These are phyloP conservation scores for Verticillium alfalfae DNA, from an alignment of 2,329 filamentous ascomycete species.

Conservation along the genomic window DNA sequence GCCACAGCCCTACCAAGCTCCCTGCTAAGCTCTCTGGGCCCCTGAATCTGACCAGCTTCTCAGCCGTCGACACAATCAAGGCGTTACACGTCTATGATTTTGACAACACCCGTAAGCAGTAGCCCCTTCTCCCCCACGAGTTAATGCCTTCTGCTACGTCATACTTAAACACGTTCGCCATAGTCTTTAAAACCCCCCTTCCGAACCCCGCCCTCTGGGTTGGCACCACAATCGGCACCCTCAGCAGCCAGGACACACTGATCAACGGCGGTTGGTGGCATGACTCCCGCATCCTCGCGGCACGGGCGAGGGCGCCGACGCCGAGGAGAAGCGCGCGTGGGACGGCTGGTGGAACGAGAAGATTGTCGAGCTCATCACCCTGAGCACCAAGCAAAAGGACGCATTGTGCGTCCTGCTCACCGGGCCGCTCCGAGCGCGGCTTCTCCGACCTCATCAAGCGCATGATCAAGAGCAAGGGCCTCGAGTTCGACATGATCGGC, in stretches of 20 bases:
- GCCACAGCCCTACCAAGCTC: conserved; percentile 11
- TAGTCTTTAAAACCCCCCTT: conserved; percentile 85
- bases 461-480: conserved; percentile 70
- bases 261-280: conserved; percentile 96
- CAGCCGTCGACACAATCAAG: conserved; percentile 63
- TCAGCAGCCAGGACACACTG: conserved; percentile 72
- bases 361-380: conserved; percentile 71
- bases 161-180: conserved; percentile 4
- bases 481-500: conserved; percentile 83
- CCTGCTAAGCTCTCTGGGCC: neutral
- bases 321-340: conserved; percentile 81
- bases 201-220: conserved; percentile 89
- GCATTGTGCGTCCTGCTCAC: conserved; percentile 83
- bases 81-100: conserved; percentile 94
- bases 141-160: neutral
- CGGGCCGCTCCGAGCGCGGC: conserved; percentile 71
- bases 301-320: conserved; percentile 79
- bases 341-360: conserved; percentile 95
- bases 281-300: conserved; percentile 76
- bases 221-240: conserved; percentile 65
- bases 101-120: conserved; percentile 77
- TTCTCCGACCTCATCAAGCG: conserved; percentile 77
- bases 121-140: neutral
- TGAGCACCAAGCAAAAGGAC: conserved; percentile 80
- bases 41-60: conserved; percentile 9